A percentile compares a stretch with the other conserved stretches of the same genome.
phyloP scores from a whole-genome alignment of 2,329 filamentous ascomycete species.

The Diaporthe longicolla region DNA sequence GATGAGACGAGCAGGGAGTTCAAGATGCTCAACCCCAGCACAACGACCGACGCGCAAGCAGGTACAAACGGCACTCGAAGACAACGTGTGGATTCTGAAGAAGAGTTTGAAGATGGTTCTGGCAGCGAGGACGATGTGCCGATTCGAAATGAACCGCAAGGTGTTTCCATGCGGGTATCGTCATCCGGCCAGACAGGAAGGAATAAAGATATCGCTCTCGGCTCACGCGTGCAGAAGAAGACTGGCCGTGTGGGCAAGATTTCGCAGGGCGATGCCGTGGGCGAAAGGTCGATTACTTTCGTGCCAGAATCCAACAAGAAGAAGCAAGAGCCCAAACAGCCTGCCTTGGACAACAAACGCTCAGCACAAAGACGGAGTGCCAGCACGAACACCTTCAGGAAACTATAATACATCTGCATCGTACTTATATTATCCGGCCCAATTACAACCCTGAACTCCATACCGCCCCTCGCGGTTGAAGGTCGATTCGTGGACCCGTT shows the following conservation, averaged over 20 bases:
- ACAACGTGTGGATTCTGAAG: slow-evolving; percentile 56
- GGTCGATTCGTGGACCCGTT: background rate
- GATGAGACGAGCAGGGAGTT: slow-evolving; percentile 93
- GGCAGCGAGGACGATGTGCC: slow-evolving; percentile 55
- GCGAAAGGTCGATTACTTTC: slow-evolving; percentile 81
- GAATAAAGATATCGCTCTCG: slow-evolving; percentile 68
- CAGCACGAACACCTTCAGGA: slow-evolving; percentile 81
- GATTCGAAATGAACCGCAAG: slow-evolving; percentile 52
- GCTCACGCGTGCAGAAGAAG: slow-evolving; percentile 67
- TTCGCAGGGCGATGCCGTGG: slow-evolving; percentile 65
- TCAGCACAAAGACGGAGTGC: slow-evolving; percentile 74
- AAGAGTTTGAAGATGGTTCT: slow-evolving; percentile 58
- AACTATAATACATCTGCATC: slow-evolving; percentile 62
- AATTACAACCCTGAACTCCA: slow-evolving; percentile 14
- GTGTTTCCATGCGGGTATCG: slow-evolving; percentile 76
- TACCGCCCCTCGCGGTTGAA: background rate
- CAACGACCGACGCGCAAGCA: slow-evolving; percentile 62
- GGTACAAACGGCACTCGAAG: slow-evolving; percentile 47
- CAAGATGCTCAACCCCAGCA: slow-evolving; percentile 89
- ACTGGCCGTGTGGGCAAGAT: slow-evolving; percentile 60
- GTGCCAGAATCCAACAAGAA: slow-evolving; percentile 70
- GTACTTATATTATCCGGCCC: slow-evolving; percentile 18
- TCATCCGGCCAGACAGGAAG: slow-evolving; percentile 74
- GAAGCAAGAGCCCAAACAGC: slow-evolving; percentile 60
- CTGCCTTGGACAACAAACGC: slow-evolving; percentile 52